Percentiles rank a stretch among this genome's conserved stretches.
These are phyloP conservation scores for Cicer pinnatifidum DNA, from an alignment of 306 rosid species.

Conservation along the genomic window DNA sequence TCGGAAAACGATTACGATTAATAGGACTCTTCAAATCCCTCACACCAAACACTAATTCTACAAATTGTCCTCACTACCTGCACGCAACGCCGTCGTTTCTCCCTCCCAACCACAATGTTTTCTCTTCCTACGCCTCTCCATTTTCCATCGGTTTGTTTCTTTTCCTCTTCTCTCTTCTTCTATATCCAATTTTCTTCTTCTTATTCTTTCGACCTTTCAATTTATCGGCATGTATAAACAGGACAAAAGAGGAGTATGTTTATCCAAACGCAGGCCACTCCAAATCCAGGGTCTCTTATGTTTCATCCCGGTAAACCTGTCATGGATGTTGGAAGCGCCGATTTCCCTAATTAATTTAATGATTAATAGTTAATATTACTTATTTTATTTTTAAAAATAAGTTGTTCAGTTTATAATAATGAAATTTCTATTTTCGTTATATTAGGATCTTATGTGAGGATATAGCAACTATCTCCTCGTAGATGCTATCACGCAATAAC, in stretches of 20 bases:
- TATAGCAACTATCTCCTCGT: no score
- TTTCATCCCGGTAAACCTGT: constrained; percentile 51
- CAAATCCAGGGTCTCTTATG: constrained; percentile 49
- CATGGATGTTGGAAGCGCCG: constrained; percentile 96
- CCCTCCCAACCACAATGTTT: constrained; percentile 30
- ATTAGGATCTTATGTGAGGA: no score
- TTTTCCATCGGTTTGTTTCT: constrained; percentile 41
- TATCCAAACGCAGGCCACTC: constrained; percentile 49
- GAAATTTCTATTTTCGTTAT: no score
- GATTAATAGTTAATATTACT: no score
- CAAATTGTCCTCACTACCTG: constrained; percentile 37
- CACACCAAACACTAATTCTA: neutral
- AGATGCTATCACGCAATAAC: no score
- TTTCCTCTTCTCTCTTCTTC: constrained; percentile 8
- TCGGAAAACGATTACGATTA: constrained; percentile 35
- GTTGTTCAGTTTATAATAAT: no score
- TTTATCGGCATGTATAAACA: neutral
- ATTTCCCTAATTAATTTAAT: constrained; percentile 65
- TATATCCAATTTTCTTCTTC: neutral
- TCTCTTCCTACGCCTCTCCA: constrained; percentile 26
- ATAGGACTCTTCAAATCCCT: neutral
- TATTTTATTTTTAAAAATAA: no score
- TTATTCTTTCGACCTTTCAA: neutral
- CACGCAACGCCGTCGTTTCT: constrained; percentile 47
- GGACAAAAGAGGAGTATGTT: constrained; percentile 50